Conservation (phyloP, 352 stramenopile genomes). For the Pilasporangium apinafurcum region DNA sequence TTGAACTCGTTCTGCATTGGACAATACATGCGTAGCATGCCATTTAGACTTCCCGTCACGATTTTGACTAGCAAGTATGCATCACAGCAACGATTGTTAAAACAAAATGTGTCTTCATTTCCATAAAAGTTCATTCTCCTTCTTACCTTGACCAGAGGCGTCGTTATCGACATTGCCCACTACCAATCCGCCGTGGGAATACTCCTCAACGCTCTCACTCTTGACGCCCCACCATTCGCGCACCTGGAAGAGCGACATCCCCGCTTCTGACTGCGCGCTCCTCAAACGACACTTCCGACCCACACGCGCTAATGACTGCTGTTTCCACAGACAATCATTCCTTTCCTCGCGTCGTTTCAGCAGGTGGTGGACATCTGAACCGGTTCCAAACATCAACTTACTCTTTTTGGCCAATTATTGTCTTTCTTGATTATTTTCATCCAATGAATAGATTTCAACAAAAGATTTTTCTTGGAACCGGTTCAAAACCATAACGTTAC, state of each 20-base stretch:
- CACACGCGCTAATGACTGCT: too few relatives aligned
- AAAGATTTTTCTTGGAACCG: too few relatives aligned
- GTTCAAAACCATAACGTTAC: too few relatives aligned
- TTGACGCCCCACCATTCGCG: constrained; percentile 85
- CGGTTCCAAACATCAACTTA: too few relatives aligned
- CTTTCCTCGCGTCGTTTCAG: too few relatives aligned
- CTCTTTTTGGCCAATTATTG: too few relatives aligned
- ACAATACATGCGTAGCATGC: constrained; percentile 81
- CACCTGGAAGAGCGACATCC: constrained; percentile 89
- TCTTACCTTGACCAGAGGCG: constrained; percentile 32
- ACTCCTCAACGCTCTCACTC: constrained; percentile 74
- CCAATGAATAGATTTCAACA: too few relatives aligned
- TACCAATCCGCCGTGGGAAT: constrained; percentile 59
- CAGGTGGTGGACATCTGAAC: too few relatives aligned
- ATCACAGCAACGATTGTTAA: not conserved
- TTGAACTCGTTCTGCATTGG: constrained; percentile 77
- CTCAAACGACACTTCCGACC: too few relatives aligned
- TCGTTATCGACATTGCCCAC: constrained; percentile 89
- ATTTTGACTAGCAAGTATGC: constrained; percentile 61
- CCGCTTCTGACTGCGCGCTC: too few relatives aligned
- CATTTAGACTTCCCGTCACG: constrained; percentile 82
- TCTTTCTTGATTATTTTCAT: too few relatives aligned
- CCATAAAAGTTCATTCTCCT: not conserved
- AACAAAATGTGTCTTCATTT: not conserved
- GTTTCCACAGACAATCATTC: too few relatives aligned